Base-by-base conservation (phyloP, 139 green algal genomes). In the Medakamo hakoo region DNA sequence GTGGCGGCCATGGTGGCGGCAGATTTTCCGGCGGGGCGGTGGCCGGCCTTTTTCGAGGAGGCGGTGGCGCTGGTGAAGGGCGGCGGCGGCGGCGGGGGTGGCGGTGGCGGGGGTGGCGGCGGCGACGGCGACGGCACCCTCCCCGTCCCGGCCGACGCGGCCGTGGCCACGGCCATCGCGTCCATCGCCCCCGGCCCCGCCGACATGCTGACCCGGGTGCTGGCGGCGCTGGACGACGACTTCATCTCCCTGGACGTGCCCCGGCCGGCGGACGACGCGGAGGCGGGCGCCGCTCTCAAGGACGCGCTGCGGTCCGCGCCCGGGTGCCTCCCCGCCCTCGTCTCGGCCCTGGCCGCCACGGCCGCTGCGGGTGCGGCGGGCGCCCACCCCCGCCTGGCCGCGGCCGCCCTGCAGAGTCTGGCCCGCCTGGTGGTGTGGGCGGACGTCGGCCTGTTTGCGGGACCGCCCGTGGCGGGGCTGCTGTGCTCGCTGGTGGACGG, bases 271-370 rank as follows among this genome's bases (percentile, higher is more conserved):
- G 84, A 87, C 30, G 86, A 88, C 55, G 79, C 74, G 52, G 80
- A 80, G 65, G 71, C 80, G 63, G 82, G 68, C 61, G 92, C 93
- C 82, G 69, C 82, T n/a, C 71, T 97, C 24, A 96, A 98, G 76
- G 92, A 98, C 66, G 75, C 78, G 55, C 96, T 98, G 90, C 78
- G 92, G 3, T 88, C 93, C 60, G 88, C 81, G 58, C 78, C 96
- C 16, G 56, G 20, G 2, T 82, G 90, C 27, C 60, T 97, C 26
- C 78, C 81, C 2, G 73, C 69, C 85, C 3, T 97, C 83, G 81
- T 84, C 75, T 59, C 19, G 4, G 9, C 24, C 23, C 57, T n/a
- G 24, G 5, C 19, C 25, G 4, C 24, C 57, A 24, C 23, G 14
- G 57, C 26, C n/a, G 57, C 57, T 31, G 24, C 27, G 24, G 21